Conservation (phyloP, 805 yeast genomes). For the Suhomyces sp. region DNA sequence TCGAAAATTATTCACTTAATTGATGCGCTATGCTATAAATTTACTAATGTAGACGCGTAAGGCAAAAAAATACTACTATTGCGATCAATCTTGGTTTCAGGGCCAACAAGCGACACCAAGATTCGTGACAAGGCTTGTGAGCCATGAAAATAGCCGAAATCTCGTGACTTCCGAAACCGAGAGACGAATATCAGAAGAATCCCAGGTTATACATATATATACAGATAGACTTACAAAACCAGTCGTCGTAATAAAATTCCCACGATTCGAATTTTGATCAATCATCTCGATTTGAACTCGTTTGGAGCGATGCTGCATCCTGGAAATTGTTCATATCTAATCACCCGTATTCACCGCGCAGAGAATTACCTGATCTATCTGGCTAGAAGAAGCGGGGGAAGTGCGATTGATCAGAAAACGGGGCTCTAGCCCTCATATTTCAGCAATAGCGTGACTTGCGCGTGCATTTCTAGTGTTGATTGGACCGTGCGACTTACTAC, state of each 20-base stretch:
- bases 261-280: background rate
- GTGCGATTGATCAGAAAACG: background rate
- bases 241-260: background rate
- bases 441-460: background rate
- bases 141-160: background rate
- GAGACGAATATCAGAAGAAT: background rate
- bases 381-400: background rate
- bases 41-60: background rate
- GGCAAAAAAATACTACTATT: background rate
- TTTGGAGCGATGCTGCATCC: background rate
- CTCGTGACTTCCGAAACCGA: background rate
- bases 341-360: background rate
- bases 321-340: background rate
- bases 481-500: background rate
- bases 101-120: background rate
- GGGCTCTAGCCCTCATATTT: background rate
- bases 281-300: background rate
- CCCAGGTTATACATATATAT: background rate
- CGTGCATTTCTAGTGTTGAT: background rate
- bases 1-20: background rate
- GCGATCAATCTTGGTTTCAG: background rate
- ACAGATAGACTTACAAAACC: background rate
- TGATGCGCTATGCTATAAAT: background rate
- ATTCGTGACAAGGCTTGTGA: background rate
- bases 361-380: background rate